Evolutionary conservation across 352 stramenopile species (phyloP).

Genomic region (Globisporangium canariense): DNA sequence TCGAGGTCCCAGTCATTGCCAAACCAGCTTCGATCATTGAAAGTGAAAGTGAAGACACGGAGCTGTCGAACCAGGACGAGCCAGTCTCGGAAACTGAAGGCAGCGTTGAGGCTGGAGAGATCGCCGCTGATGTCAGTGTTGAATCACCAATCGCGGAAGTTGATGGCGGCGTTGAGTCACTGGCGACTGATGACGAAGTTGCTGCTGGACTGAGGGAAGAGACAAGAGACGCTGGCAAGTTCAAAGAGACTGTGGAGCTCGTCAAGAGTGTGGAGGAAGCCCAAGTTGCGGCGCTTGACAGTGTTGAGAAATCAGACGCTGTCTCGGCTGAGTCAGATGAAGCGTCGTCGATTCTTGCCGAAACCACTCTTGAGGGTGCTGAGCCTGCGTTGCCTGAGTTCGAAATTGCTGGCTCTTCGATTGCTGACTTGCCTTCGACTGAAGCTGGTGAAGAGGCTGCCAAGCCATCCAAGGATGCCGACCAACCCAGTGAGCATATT

Average conservation of each 20-base stretch:
- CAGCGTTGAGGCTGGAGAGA: background rate
- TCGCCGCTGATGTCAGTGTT: background rate
- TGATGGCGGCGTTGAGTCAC: too few species aligned
- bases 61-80: background rate
- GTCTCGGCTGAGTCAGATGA: background rate
- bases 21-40: background rate
- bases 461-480: background rate
- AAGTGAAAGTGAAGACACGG: background rate
- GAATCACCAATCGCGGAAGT: background rate
- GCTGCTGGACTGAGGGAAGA: background rate
- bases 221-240: background rate
- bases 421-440: background rate
- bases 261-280: background rate
- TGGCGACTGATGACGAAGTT: background rate
- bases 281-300: background rate
- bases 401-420: background rate
- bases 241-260: background rate
- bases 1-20: background rate
- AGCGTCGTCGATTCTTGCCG: background rate
- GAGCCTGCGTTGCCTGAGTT: background rate
- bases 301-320: background rate
- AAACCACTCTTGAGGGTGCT: background rate
- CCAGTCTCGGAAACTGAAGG: background rate
- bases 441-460: background rate
- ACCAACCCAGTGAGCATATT: background rate